phyloP scores from a whole-genome alignment of 306 rosid genomes.

The Cicer judaicum region DNA sequence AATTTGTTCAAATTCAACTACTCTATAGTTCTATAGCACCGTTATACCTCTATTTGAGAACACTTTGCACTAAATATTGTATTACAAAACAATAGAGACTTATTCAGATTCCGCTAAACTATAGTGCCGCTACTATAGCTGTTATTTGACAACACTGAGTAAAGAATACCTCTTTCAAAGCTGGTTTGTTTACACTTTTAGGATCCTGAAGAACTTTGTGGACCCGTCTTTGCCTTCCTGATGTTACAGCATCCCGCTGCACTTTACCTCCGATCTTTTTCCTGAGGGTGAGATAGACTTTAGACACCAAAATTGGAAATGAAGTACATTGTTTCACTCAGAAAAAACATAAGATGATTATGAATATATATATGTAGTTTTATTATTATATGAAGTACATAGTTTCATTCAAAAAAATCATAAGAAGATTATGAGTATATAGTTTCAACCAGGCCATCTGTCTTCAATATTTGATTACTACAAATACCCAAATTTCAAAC shows the following conservation, averaged over 20 bases:
- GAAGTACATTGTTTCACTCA: background rate
- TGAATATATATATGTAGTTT: too few species aligned
- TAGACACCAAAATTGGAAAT: slow-evolving; percentile 33
- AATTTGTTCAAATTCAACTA: background rate
- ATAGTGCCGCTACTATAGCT: background rate
- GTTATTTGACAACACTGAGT: background rate
- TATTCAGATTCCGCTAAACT: background rate
- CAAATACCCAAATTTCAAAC: background rate
- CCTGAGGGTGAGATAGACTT: slow-evolving; percentile 56
- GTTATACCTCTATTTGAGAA: background rate
- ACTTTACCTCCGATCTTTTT: slow-evolving; percentile 59
- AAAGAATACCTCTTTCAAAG: slow-evolving; percentile 66
- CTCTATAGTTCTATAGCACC: background rate
- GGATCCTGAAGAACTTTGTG: slow-evolving; percentile 63
- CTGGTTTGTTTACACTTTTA: slow-evolving; percentile 44
- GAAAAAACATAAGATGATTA: too few species aligned
- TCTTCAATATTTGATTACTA: slow-evolving; percentile 18
- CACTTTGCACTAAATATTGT: background rate
- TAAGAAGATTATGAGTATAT: too few species aligned
- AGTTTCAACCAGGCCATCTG: background rate
- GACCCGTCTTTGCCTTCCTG: slow-evolving; percentile 63
- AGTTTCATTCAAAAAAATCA: too few species aligned
- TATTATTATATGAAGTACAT: too few species aligned
- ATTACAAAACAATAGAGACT: background rate
- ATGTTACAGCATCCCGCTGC: slow-evolving; percentile 57